Conservation (phyloP, 1,284 basidiomycete genomes). For the Rhodotorula sp. region DNA sequence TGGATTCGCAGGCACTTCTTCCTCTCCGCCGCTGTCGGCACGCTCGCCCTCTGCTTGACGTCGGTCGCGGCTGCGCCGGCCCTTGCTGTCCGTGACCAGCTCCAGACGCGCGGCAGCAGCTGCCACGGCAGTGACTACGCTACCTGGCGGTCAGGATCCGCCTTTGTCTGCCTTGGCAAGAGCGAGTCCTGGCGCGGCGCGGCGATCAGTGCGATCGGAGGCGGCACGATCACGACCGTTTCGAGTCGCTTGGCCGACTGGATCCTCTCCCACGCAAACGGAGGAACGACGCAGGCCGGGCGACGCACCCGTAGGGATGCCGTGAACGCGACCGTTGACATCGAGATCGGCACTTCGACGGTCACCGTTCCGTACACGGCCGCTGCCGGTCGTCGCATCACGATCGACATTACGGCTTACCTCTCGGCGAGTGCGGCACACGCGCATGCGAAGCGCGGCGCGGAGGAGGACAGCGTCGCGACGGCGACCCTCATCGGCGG, state of each 20-base stretch:
- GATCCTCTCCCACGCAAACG: background rate
- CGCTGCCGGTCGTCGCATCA: background rate
- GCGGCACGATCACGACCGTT: background rate
- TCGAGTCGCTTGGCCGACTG: background rate
- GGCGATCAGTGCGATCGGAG: background rate
- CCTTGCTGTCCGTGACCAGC: background rate
- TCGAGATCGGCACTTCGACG: background rate
- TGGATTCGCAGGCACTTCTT: too few relatives aligned
- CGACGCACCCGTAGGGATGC: background rate
- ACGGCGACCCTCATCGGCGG: background rate
- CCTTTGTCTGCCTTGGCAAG: background rate
- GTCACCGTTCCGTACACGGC: background rate
- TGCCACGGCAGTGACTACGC: background rate
- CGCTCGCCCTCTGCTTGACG: too few relatives aligned
- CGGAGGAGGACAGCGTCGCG: background rate
- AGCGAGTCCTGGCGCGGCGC: background rate
- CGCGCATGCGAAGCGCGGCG: background rate
- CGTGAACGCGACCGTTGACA: background rate
- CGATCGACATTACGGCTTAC: background rate
- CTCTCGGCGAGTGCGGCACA: background rate
- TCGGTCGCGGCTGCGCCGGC: too few relatives aligned
- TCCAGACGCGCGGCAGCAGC: background rate
- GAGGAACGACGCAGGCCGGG: background rate
- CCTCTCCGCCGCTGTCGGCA: too few relatives aligned
- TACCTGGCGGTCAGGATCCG: background rate